phyloP scores from a whole-genome alignment of 2,329 filamentous ascomycete genomes.

The Grosmannia clavigera region DNA sequence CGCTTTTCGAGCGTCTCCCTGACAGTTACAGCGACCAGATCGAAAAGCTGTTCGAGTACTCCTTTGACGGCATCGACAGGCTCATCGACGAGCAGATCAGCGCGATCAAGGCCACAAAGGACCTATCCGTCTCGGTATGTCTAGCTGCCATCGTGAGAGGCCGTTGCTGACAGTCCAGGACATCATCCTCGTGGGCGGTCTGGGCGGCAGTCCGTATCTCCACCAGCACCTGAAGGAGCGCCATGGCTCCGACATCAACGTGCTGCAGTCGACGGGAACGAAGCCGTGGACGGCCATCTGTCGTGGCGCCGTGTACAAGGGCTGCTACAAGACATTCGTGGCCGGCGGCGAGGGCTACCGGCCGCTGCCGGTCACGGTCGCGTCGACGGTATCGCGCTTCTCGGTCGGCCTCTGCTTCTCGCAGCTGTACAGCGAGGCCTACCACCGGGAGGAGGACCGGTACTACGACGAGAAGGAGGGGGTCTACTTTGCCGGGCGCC shows the following conservation, averaged over 20 bases:
- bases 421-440: background rate
- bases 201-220: slow-evolving; percentile 34
- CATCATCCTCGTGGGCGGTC: slow-evolving; percentile 36
- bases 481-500: slow-evolving; percentile 4
- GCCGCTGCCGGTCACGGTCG: slow-evolving; percentile 5
- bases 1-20: background rate
- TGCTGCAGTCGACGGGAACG: slow-evolving; percentile 25
- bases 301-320: slow-evolving; percentile 37
- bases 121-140: slow-evolving; percentile 1
- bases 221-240: slow-evolving; percentile 24
- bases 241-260: slow-evolving; percentile 31
- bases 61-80: slow-evolving; percentile 29
- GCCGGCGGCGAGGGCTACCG: background rate
- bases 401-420: slow-evolving; percentile 7
- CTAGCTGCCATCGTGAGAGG: no score
- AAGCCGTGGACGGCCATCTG: slow-evolving; percentile 31
- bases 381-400: slow-evolving; percentile 8
- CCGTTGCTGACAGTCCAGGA: slow-evolving; percentile 15
- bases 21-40: slow-evolving; percentile 18
- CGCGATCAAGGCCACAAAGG: slow-evolving; percentile 2
- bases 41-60: slow-evolving; percentile 19
- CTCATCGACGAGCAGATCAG: slow-evolving; percentile 19
- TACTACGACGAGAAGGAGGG: slow-evolving; percentile 9
- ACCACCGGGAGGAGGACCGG: slow-evolving; percentile 3
- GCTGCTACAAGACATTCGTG: slow-evolving; percentile 3